Percentiles rank a stretch among this genome's conserved stretches.
Evolutionary conservation across 371 early-diverging fungal species (phyloP).

Genomic region (Syncephalastrum sp.): DNA sequence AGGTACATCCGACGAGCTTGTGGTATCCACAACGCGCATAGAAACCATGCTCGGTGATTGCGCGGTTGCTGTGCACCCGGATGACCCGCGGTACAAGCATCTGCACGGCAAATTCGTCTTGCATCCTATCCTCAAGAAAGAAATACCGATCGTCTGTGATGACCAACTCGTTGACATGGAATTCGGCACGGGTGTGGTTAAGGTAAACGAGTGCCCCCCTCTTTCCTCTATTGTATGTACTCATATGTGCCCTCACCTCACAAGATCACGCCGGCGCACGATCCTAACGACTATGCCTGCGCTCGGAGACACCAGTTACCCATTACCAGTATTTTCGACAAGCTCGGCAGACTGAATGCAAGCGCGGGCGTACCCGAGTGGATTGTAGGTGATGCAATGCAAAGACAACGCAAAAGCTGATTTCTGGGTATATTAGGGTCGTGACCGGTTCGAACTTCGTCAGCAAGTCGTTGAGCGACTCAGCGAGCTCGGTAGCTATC

Average conservation of each 20-base stretch:
- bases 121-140: conserved; percentile 83
- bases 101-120: conserved; percentile 80
- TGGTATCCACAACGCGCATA: conserved; percentile 97
- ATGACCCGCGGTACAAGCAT: conserved; percentile 82
- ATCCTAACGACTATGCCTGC: conserved; percentile 93
- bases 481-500: conserved; percentile 62
- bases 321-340: conserved; percentile 82
- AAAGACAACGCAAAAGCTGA: neutral
- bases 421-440: conserved; percentile 37
- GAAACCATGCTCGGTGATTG: conserved; percentile 99
- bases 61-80: conserved; percentile 94
- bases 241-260: neutral
- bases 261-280: conserved; percentile 96
- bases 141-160: conserved; percentile 89
- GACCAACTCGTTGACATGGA: conserved; percentile 87
- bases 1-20: conserved; percentile 50
- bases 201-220: conserved; percentile 49
- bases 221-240: neutral
- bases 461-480: conserved; percentile 68
- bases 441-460: conserved; percentile 84
- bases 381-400: conserved; percentile 36
- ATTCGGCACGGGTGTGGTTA: conserved; percentile 98
- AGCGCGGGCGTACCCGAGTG: conserved; percentile 56
- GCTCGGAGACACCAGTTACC: conserved; percentile 85
- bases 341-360: conserved; percentile 75